Conservation (phyloP, 225 moss, liverwort and hornwort genomes). For the Sphagnum tenellum region DNA sequence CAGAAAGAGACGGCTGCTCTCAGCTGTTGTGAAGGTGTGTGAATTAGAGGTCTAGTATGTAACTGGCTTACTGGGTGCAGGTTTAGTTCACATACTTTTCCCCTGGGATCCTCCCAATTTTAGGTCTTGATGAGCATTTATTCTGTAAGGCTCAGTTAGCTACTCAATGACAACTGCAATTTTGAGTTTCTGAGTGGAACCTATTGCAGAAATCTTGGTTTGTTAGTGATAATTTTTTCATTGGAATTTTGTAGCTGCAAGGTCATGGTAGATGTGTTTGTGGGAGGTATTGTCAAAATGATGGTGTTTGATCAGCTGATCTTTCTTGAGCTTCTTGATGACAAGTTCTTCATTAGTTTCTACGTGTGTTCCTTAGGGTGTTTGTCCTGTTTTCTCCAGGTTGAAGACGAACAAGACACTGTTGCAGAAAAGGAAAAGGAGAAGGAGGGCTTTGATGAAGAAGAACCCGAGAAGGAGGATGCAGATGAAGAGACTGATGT, state of each 20-base stretch:
- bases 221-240: no score
- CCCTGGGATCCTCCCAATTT: no score
- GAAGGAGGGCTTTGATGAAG: slow-evolving; percentile 36
- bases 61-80: no score
- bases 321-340: neutral
- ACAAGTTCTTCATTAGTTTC: no score
- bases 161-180: neutral
- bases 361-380: no score
- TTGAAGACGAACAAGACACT: slow-evolving; percentile 68
- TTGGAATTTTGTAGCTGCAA: no score
- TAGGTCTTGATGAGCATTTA: no score
- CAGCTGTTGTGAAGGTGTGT: slow-evolving; percentile 94
- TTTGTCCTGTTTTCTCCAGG: slow-evolving; percentile 24
- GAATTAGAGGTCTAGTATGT: neutral
- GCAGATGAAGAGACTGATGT: slow-evolving; percentile 56
- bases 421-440: slow-evolving; percentile 32
- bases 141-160: no score
- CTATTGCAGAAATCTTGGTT: neutral
- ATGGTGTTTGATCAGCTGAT: neutral
- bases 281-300: no score
- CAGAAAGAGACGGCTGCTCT: slow-evolving; percentile 76
- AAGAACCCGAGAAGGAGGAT: slow-evolving; percentile 51
- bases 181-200: neutral
- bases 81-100: no score
- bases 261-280: no score